Conservation (phyloP, 2,329 filamentous ascomycete genomes). For the Phaeosphaeriaceae sp. region DNA sequence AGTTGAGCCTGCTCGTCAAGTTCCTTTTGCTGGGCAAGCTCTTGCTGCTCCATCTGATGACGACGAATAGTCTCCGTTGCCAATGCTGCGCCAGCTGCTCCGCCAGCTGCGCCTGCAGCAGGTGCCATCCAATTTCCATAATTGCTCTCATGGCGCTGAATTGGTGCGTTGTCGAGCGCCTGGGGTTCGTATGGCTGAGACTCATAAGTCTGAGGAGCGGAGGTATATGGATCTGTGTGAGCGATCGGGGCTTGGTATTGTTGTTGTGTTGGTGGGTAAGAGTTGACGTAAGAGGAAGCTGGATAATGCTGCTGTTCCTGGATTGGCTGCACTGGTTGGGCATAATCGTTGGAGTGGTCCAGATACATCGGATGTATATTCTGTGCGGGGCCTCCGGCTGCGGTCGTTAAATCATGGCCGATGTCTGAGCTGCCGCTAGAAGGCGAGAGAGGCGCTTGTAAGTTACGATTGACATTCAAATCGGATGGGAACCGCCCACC, state of each 20-base stretch:
- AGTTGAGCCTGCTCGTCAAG: conserved; percentile 16
- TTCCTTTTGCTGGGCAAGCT: conserved; percentile 32
- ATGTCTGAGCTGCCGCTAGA: conserved; percentile 79
- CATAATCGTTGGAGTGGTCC: conserved; percentile 26
- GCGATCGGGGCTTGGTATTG: conserved; percentile 4
- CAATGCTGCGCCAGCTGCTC: conserved; percentile 51
- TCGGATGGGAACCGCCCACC: conserved; percentile 98
- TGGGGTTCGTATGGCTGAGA: conserved; percentile 9
- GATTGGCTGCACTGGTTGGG: conserved; percentile 15
- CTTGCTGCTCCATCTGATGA: conserved; percentile 38
- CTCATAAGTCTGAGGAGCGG: conserved; percentile 9
- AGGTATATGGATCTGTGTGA: conserved; percentile 15
- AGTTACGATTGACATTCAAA: conserved; percentile 83
- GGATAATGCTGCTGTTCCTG: conserved; percentile 20
- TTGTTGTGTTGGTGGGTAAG: conserved; percentile 22
- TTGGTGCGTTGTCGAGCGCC: conserved; percentile 7
- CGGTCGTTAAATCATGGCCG: conserved; percentile 67
- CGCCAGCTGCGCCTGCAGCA: conserved; percentile 53
- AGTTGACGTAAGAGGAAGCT: conserved; percentile 20
- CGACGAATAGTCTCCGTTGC: conserved; percentile 44
- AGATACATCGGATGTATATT: conserved; percentile 32
- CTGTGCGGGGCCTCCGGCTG: conserved; percentile 62
- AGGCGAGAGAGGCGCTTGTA: conserved; percentile 79
- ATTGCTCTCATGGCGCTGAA: conserved; percentile 48
- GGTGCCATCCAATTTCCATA: conserved; percentile 64